Base-by-base conservation (phyloP, 768 basidiomycete genomes). In the Dacryopinax spathularia region DNA sequence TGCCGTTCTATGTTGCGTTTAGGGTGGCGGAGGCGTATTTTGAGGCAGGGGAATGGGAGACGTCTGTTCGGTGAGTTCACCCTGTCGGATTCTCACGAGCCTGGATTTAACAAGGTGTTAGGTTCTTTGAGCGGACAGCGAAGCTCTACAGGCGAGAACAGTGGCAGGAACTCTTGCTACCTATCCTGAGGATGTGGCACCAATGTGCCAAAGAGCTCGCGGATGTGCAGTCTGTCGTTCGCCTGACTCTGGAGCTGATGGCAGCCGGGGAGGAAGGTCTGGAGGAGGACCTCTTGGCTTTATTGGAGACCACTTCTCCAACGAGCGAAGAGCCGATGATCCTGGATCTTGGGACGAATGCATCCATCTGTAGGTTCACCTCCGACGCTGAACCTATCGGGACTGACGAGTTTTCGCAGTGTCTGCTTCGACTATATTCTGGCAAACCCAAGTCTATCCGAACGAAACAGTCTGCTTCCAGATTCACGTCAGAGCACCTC, bases 61-160 rank as follows among this genome's bases (percentile, higher is more conserved):
- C 91, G 80, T 92, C 92, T 12, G 82, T 94, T 70, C 82, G 87
- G 90, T 92, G 64, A 44, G 80, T 73, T 10, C 60, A 20, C 62
- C 25, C 6, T 48, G 20, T 62, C 20, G 13, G 13, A 10, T 20
- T 20, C 18, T 2, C 1, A 13, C 34, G 20, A 25, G 20, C 1
- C 36, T 33, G 33, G 4, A 37, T 33, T 44, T 44, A 12, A 31
- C 43, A 27, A 15, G 13, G 39, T 25, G 27, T 36, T 66, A 94
- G 90, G 56, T 98, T 95, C 75, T 91, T 92, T 72, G 94, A 95
- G 70, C 84, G 93, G 15, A 95, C 97, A 65, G 86, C 88, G 0
- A 87, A 84, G 72, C 88, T 86, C 0, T 97, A 96, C 70, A 83
- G 88, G n/a, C 78, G 82, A 60, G 93, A 97, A 72, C 78, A 81